phyloP scores from a whole-genome alignment of 306 rosid species.

The Albizia julibrissin region DNA sequence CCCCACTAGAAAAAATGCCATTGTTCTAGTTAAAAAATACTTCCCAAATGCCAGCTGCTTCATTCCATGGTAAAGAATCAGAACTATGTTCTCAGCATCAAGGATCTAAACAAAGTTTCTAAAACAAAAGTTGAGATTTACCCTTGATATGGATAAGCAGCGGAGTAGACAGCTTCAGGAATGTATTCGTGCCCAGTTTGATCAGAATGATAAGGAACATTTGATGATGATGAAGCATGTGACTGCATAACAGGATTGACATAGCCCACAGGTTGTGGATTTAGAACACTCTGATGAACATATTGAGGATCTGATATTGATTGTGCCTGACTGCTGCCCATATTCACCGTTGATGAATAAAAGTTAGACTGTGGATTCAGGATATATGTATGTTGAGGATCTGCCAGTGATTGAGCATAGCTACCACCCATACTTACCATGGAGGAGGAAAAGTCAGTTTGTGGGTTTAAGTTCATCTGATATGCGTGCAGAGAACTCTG shows the following conservation, averaged over 20 bases:
- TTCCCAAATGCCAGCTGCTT: not conserved
- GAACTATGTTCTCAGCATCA: not conserved
- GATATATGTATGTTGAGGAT: conserved; percentile 26
- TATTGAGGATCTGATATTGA: conserved; percentile 24
- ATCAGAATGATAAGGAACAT: conserved; percentile 12
- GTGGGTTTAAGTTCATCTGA: conserved; percentile 22
- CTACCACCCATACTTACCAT: not conserved
- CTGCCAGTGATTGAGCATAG: conserved; percentile 23
- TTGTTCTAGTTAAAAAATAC: conserved; percentile 2
- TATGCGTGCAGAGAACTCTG: conserved; percentile 18
- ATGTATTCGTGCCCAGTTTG: not conserved
- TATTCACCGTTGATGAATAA: conserved; percentile 12
- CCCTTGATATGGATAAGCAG: conserved; percentile 30
- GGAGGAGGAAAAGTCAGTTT: conserved; percentile 27
- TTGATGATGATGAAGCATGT: conserved; percentile 17
- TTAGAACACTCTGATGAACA: conserved; percentile 9
- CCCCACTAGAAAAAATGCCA: not conserved
- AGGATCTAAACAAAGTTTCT: conserved; percentile 9
- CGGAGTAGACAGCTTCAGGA: conserved; percentile 28
- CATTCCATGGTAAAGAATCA: not conserved
- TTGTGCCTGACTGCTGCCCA: conserved; percentile 30
- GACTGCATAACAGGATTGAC: conserved; percentile 24
- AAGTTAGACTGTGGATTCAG: conserved; percentile 11
- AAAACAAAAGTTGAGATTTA: conserved; percentile 29
- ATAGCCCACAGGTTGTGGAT: conserved; percentile 20